Evolutionary conservation across 768 basidiomycete species (phyloP), one percentile per base, ranked within the genome.

Genomic region (Cystobasidium onofrii): DNA sequence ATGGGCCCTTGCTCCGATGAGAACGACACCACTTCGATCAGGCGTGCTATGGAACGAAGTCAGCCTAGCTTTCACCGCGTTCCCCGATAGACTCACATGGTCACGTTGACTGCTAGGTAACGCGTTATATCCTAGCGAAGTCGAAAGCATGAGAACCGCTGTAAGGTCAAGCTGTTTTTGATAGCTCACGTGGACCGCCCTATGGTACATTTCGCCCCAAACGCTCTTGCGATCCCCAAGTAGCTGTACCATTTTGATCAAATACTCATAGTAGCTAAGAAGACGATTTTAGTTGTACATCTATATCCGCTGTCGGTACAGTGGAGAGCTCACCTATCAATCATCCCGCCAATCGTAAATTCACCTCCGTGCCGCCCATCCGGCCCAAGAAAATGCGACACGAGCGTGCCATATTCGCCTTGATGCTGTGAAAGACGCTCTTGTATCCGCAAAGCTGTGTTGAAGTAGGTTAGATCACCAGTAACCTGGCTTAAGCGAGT

Each of bases 171-270:
- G n/a, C n/a, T n/a, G n/a, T n/a, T 15, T 39, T 27, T 64, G 20
- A 39, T 39, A 39, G 36, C 34, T 64, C 39, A 27, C 36, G 23
- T 67, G n/a, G 46, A 83, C 77, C 0, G 82, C 80, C 34, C 74
- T 69, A 1, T 74, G 77, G 75, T 83, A 84, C 74, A 84, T 78
- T 10, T 78, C 64, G 15, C 71, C 71, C 75, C 81, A 83, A 43
- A 81, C 80, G n/a, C 80, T 73, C 6, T 78, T 75, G 3, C 74
- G 72, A 9, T 78, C 76, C 17, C 80, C 80, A 0, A 83, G 77
- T 2, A 84, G 78, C 61, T 82, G 82, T 57, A 80, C 80, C 55
- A 81, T 79, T 75, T 84, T 84, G 80, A 84, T 82, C n/a, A 81
- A 77, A 74, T 82, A 83, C 57, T 82, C 81, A 76, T 82, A 82